Base-by-base conservation (phyloP, 441 rosid genomes). In the Bruguiera hainesii region DNA sequence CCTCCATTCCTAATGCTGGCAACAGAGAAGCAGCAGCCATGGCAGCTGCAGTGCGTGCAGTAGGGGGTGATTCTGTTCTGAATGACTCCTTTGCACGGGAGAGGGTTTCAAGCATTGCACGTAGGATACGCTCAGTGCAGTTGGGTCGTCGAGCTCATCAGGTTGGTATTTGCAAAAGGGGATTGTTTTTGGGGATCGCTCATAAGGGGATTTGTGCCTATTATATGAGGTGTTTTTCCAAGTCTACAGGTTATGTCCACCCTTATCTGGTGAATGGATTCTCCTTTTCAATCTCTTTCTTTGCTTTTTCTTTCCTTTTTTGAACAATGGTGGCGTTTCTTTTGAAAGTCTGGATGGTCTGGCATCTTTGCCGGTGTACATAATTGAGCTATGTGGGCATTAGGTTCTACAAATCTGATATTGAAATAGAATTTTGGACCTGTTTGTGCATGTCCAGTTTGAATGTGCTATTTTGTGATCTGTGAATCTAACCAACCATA, bases 41-140 rank as follows among this genome's bases (percentile, higher is more conserved):
- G 98, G 92, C 99, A 70, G 98, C 98, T 75, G 99, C 99, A 29
- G 98, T 93, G 77, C 98, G 99, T 73, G 99, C 99, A 33, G 98
- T 96, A 30, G 99, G 99, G 73, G 95, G 98, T 76, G 99, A 96
- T 86, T 96, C 98, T 84, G 97, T 96, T 78, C 91, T 96, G 50
- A 97, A 90, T 83, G 98, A 96, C 85, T 93, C 99, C 71, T 93
- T 93, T 82, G 98, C 98, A 50, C 87, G 98, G 63, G 98, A 93
- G 80, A 91, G 99, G 79, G 99, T 96, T 72, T 87, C 99, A 61
- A 85, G 94, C 80, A 96, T 96, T 84, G 99, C 98, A 20, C 98
- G 85, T 58, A 88, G 98, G 75, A 96, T 96, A 76, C 97, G 98
- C 61, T 72, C 77, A 56, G 89, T 91, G 75, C 99, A 96, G 77